Base-by-base conservation (phyloP, 768 basidiomycete species). In the Galerina sulciceps region DNA sequence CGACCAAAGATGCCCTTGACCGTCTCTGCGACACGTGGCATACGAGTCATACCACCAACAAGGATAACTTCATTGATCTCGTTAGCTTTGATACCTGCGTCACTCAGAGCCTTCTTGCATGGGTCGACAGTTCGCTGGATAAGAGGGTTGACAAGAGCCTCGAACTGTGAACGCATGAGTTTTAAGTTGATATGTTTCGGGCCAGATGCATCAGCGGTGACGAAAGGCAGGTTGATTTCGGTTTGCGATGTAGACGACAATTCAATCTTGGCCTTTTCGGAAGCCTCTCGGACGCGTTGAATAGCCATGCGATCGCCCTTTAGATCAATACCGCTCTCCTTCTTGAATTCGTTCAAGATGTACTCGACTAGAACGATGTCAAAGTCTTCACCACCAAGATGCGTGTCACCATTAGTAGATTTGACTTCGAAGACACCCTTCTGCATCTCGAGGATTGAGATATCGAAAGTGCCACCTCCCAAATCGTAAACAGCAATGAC, bases 391-490 rank as follows among this genome's bases (percentile, higher is more conserved):
- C 84, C 84, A 65, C 94, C 97, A 57, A 99, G 86, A 73, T 99
- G 97, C 14, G 97, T 99, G 76, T 99, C 96, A 72, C 97, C 97
- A 71, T 98, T 98, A 55, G 97, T 99, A 0, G 97, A 98, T 81
- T 99, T 99, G 72, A 99, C 97, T 76, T 99, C 97, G 75, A 99
- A 99, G 10, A 99, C 96, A 67, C 96, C 97, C 76, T 97, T 96
- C 76, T 98, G 94, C 94, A 99, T 99, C 79, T 98, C 96, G 55
- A 99, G 82, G 65, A 99, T 96, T 26, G 97, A 99, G 70, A 99
- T 94, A 94, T 99, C 96, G 75, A 99, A 99, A 20, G 96, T 98
- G 56, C 96, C 96, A 67, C 96, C 96, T 66, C 96, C 96, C 34
- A 99, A 84, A 82, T 99, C 97, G 73, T 99, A 99, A 58, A 99